A percentile compares a stretch with the other conserved stretches of the same genome.
Conservation (phyloP, 106 monocot species). For the Apostasia ramifera region DNA sequence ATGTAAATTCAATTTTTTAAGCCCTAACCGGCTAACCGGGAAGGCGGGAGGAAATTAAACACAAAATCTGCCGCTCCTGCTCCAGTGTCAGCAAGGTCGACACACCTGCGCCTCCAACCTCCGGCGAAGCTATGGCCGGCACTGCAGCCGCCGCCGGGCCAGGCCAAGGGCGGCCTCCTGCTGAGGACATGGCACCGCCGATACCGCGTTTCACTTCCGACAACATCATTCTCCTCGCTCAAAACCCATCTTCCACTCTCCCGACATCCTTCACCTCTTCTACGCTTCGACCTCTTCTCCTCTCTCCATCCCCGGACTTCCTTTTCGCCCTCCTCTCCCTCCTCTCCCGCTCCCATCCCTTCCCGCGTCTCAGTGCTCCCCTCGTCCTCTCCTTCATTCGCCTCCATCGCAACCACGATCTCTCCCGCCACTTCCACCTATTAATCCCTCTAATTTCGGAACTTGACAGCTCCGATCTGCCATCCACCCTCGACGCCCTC, state of each 20-base stretch:
- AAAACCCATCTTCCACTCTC: constrained; percentile 26
- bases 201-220: constrained; percentile 17
- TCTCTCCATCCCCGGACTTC: constrained; percentile 23
- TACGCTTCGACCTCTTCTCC: constrained; percentile 19
- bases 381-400: constrained; percentile 13
- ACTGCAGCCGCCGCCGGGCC: background rate
- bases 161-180: background rate
- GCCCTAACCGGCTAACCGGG: too few species aligned
- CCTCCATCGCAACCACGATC: constrained; percentile 8
- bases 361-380: background rate
- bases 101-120: too few species aligned
- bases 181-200: background rate
- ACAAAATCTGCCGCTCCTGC: too few species aligned
- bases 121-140: background rate
- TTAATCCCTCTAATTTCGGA: constrained; percentile 39
- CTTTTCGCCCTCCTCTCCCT: constrained; percentile 16
- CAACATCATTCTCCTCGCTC: constrained; percentile 27
- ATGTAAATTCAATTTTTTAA: too few species aligned
- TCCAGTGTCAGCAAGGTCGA: too few species aligned
- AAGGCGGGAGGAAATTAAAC: too few species aligned
- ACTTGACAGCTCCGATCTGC: constrained; percentile 26
- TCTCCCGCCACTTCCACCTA: constrained; percentile 36
- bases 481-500: constrained; percentile 25
- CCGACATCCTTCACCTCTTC: constrained; percentile 28
- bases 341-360: constrained; percentile 10